A percentile compares a stretch with the other conserved stretches of the same genome.
These are phyloP conservation scores for Trichodelitschia bisporula DNA, from an alignment of 495 filamentous ascomycete species.

Conservation along the genomic window DNA sequence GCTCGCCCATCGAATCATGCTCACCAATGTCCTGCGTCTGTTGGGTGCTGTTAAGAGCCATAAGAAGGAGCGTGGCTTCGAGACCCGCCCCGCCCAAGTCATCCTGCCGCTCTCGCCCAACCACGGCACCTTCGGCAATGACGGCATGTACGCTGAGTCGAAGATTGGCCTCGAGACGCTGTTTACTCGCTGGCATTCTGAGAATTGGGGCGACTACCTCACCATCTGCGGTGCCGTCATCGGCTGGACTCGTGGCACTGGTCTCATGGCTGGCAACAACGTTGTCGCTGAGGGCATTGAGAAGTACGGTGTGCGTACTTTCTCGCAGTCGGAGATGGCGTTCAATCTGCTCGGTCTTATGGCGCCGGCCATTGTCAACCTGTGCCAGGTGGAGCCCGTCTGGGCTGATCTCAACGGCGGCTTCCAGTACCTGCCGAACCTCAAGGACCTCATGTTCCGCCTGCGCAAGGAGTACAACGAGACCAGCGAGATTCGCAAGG, in stretches of 20 bases:
- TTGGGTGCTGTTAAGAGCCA: conserved; percentile 76
- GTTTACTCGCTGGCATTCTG: conserved; percentile 96
- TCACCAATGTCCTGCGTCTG: conserved; percentile 85
- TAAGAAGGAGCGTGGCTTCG: conserved; percentile 65
- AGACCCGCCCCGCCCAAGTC: conserved; percentile 88
- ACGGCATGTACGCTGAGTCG: conserved; percentile 94
- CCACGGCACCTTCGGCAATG: conserved; percentile 94
- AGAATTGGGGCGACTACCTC: conserved; percentile 92
- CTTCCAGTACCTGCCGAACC: conserved; percentile 86
- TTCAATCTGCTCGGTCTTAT: conserved; percentile 96
- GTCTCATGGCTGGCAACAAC: conserved; percentile 96
- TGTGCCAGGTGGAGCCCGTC: conserved; percentile 88
- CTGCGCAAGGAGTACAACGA: conserved; percentile 81
- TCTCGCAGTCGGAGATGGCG: conserved; percentile 98
- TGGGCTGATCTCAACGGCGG: conserved; percentile 95
- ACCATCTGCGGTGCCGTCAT: conserved; percentile 98
- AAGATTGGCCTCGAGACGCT: conserved; percentile 92
- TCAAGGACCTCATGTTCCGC: conserved; percentile 81
- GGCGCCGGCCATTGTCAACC: conserved; percentile 78
- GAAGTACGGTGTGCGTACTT: conserved; percentile 86
- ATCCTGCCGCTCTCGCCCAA: conserved; percentile 92
- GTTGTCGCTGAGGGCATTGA: conserved; percentile 93
- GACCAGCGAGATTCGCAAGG: conserved; percentile 77
- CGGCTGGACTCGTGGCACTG: conserved; percentile 96
- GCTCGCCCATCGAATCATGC: conserved; percentile 95